phyloP scores from a whole-genome alignment of 2,329 filamentous ascomycete species.

The Colletotrichum karsti region DNA sequence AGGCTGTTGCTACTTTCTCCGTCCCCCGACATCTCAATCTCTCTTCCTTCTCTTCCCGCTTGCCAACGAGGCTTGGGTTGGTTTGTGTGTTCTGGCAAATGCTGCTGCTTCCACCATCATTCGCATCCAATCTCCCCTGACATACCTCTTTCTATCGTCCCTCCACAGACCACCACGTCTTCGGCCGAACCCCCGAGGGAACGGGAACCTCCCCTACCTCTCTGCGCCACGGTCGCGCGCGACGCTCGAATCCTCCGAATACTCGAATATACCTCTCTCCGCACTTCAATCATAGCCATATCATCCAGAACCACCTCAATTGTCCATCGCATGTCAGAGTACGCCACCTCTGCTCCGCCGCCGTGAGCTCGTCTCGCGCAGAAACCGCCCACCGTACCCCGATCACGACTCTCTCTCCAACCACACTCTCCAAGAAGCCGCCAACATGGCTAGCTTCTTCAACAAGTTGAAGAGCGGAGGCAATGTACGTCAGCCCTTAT shows the following conservation, averaged over 20 bases:
- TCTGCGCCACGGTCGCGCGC: constrained; percentile 22
- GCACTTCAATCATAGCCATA: not conserved
- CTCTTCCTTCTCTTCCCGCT: not conserved
- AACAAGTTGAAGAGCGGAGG: constrained; percentile 65
- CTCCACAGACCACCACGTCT: constrained; percentile 22
- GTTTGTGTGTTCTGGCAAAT: constrained; percentile 20
- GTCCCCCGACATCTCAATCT: not conserved
- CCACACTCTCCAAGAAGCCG: constrained; percentile 16
- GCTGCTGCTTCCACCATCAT: constrained; percentile 24
- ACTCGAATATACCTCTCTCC: constrained; percentile 12
- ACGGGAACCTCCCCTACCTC: constrained; percentile 22
- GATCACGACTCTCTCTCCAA: not conserved
- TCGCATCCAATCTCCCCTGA: constrained; percentile 22
- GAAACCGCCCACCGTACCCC: constrained; percentile 8
- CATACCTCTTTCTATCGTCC: constrained; percentile 5
- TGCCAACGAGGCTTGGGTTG: constrained; percentile 18
- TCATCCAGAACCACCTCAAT: constrained; percentile 7
- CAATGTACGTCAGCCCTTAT: constrained; percentile 54
- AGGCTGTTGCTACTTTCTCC: constrained; percentile 22
- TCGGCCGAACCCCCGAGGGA: constrained; percentile 26
- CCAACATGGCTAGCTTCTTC: constrained; percentile 64
- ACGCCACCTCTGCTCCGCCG: constrained; percentile 16
- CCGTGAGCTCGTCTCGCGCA: constrained; percentile 44
- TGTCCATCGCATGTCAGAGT: constrained; percentile 22
- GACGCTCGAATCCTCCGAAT: constrained; percentile 5